Base-by-base conservation (phyloP, 192 early-diverging fungal species). In the Phycomyces nitens region DNA sequence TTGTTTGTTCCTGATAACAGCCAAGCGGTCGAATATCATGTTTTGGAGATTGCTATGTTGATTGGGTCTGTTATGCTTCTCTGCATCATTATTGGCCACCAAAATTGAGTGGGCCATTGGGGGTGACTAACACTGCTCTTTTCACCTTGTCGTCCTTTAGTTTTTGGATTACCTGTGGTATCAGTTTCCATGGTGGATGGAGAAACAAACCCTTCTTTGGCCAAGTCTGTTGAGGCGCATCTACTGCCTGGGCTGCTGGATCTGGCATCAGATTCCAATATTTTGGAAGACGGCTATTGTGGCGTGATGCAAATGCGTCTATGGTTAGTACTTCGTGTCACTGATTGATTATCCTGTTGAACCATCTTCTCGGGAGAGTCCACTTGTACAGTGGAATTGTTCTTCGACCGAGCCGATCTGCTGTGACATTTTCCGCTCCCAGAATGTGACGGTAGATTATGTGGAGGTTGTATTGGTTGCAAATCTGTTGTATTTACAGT, bases 191-290 rank as follows among this genome's bases (percentile, higher is more conserved):
- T 34, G 68, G 59, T 23, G 60, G 53, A 16, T 51, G 26, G 21
- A 63, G 24, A 49, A 51, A 69, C 26, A 69, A 26, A 5, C 68
- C 68, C n/a, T 16, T 50, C 22, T 51, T 56, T 5, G 26, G 43
- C 68, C 68, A 69, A 41, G 2, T 21, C 38, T 69, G 68, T 18
- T 34, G 38, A 26, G 62, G 62, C 0, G 60, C 68, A 53, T 69
- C 54, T 9, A 18, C 11, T n/a, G 53, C 60, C 24, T 0, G 0
- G 1, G 68, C 53, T 58, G 38, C 14, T 23, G 68, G 60, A n/a
- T 63, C 68, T 1, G 60, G 55, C 1, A 22, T 16, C 0, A 38
- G 24, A 39, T 52, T 61, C 68, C 60, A 69, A 51, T 41, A 69
- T 0, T 43, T 2, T 0, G 0, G 1, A 10, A 52, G 41, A 40